phyloP scores from a whole-genome alignment of 257 asterid genomes.

The Avicennia marina region DNA sequence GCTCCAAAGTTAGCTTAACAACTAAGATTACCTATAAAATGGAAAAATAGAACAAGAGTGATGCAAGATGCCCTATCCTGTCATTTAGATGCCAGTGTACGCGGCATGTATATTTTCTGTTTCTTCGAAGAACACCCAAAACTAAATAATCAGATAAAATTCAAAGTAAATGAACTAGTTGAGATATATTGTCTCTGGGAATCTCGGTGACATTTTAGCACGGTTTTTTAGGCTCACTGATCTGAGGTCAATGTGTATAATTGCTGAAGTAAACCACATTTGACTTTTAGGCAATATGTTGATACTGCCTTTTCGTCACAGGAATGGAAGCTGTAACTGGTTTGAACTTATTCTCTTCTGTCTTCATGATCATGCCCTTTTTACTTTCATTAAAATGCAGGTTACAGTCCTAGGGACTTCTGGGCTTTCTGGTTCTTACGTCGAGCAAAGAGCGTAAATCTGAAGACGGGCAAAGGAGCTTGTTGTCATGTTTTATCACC shows the following conservation, averaged over 20 bases:
- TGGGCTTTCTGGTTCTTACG: constrained; percentile 93
- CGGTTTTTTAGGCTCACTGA: too few species aligned
- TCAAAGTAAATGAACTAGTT: background rate
- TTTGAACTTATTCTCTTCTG: background rate
- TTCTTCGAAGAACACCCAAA: background rate
- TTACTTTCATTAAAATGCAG: constrained; percentile 31
- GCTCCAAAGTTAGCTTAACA: too few species aligned
- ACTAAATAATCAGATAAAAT: background rate
- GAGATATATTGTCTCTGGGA: background rate
- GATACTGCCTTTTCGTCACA: too few species aligned
- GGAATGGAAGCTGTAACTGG: background rate
- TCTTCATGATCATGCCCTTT: constrained; percentile 13
- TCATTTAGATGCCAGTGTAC: background rate
- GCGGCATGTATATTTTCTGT: background rate
- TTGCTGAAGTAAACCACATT: too few species aligned
- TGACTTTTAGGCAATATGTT: too few species aligned
- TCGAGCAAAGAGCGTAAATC: constrained; percentile 78
- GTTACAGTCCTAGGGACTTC: constrained; percentile 94
- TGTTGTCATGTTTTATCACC: constrained; percentile 16
- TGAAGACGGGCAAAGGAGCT: constrained; percentile 6
- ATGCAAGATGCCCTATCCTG: too few species aligned
- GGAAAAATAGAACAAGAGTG: background rate
- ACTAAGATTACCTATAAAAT: background rate
- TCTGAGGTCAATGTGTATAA: too few species aligned
- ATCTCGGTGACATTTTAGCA: background rate